Evolutionary conservation across 2,329 filamentous ascomycete species (phyloP).

Genomic region (Polytolypa hystricis): DNA sequence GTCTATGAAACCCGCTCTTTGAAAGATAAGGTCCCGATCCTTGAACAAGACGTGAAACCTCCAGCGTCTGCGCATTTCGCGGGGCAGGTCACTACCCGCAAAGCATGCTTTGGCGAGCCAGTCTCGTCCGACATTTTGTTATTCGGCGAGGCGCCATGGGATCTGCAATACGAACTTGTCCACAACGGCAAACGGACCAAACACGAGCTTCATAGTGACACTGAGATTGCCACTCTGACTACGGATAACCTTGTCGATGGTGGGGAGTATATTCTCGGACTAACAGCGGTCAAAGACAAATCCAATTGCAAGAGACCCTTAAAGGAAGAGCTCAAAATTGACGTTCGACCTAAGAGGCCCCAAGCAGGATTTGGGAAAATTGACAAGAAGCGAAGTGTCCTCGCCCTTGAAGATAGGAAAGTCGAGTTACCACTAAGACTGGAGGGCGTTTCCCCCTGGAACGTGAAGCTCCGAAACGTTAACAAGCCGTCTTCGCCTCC

Average conservation of each 20-base stretch:
- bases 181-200: conserved; percentile 77
- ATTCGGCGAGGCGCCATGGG: conserved; percentile 76
- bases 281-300: conserved; percentile 77
- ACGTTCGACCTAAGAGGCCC: conserved; percentile 78
- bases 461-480: conserved; percentile 60
- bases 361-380: conserved; percentile 76
- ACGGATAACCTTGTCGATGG: conserved; percentile 66
- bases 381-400: conserved; percentile 64
- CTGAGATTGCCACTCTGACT: conserved; percentile 55
- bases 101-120: conserved; percentile 72
- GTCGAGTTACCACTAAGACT: conserved; percentile 72
- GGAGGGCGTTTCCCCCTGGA: conserved; percentile 78
- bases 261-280: conserved; percentile 77
- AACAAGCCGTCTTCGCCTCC: conserved; percentile 40
- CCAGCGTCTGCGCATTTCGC: conserved; percentile 68
- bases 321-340: conserved; percentile 73
- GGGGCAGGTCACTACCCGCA: conserved; percentile 42
- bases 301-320: conserved; percentile 78
- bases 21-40: conserved; percentile 47
- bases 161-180: conserved; percentile 81
- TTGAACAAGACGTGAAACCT: conserved; percentile 89
- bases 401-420: conserved; percentile 63
- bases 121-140: conserved; percentile 65
- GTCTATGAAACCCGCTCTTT: conserved; percentile 63
- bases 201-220: conserved; percentile 53